phyloP scores from a whole-genome alignment of 257 asterid species.

The Jasminum sambac region DNA sequence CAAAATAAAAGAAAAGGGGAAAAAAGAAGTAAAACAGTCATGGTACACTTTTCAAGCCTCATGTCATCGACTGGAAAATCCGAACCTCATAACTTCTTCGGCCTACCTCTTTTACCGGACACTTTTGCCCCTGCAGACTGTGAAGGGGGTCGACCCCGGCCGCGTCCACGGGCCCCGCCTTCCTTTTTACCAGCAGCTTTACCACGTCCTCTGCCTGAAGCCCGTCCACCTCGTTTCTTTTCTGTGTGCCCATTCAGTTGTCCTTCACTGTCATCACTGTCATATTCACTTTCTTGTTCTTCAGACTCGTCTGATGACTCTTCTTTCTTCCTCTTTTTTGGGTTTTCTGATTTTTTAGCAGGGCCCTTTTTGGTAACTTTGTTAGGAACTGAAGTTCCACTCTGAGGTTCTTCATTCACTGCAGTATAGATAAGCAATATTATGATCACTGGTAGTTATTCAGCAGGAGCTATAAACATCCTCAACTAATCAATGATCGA shows the following conservation, averaged over 20 bases:
- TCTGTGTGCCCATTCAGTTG: slow-evolving; percentile 50
- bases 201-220: slow-evolving; percentile 56
- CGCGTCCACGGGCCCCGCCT: slow-evolving; percentile 55
- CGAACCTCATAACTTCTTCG: slow-evolving; percentile 45
- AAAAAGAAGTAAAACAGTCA: not conserved
- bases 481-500: not conserved
- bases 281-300: slow-evolving; percentile 41
- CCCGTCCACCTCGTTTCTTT: slow-evolving; percentile 32
- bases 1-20: not conserved
- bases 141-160: slow-evolving; percentile 62
- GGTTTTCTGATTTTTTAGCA: slow-evolving; percentile 36
- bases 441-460: slow-evolving; percentile 1
- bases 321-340: slow-evolving; percentile 66
- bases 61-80: slow-evolving; percentile 9
- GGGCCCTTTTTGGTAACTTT: slow-evolving; percentile 42
- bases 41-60: slow-evolving; percentile 21
- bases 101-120: slow-evolving; percentile 74
- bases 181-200: slow-evolving; percentile 38
- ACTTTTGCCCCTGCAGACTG: slow-evolving; percentile 32
- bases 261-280: not conserved
- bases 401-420: slow-evolving; percentile 46
- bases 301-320: slow-evolving; percentile 61
- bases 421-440: slow-evolving; percentile 34
- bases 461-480: not conserved
- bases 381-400: slow-evolving; percentile 31